Evolutionary conservation across 768 basidiomycete species (phyloP), one percentile per base, ranked within the genome.

Genomic region (Leccinum incarnatum): DNA sequence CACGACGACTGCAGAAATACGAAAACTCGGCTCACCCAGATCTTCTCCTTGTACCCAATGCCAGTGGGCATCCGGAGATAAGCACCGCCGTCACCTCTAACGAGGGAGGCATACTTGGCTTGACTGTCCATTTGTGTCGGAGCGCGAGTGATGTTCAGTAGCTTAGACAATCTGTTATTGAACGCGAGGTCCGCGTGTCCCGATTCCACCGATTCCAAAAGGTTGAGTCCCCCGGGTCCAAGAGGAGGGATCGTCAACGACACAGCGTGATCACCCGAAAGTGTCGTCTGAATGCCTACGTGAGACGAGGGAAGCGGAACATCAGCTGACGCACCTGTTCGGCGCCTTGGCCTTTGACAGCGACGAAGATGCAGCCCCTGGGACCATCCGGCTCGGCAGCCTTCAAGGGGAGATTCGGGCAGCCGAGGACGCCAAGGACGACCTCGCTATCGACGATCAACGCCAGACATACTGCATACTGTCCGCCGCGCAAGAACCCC

Each of bases 81-180:
- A 36, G 83, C 83, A 1, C 86, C 87, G 1, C 94, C 95, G 57
- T 96, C 90, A 0, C 95, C 94, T 45, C 95, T 78, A 5, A 87
- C 86, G 14, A 98, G 82, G 67, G 87, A 86, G 30, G 88, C 85
- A 64, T 98, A 98, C 75, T 98, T 99, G 2, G 95, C 95, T 72
- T 98, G 95, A 69, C 89, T 92, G 71, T 98, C 96, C 95, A 98
- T 97, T 19, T 93, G 80, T 15, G 86, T 78, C 9, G 91, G 86
- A 0, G 81, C 70, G 2, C 81, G 76, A 17, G 85, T 84, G 55
- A 97, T 81, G 2, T 81, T 81, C 25, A 98, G 77, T 5, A 87
- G 65, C 32, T 80, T 67, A 0, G 90, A 85, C 36, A 98, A 88
- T 21, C 79, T 80, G 34, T 84, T 83, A 68, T 89, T 94, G 73